phyloP scores from a whole-genome alignment of 805 yeast species.

The Clavispora phyllophila region DNA sequence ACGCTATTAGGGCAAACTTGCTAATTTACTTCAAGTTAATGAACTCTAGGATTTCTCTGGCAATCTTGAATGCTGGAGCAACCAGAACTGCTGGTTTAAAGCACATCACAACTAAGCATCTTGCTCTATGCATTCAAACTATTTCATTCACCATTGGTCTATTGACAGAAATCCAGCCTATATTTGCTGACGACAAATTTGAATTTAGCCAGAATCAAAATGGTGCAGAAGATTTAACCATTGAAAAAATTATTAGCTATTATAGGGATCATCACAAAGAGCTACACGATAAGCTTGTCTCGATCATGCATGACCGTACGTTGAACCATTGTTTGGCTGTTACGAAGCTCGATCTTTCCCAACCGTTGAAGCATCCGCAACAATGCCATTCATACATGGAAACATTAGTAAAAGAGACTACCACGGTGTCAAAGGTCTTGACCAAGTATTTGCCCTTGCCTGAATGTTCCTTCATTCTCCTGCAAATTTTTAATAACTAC shows the following conservation, averaged over 20 bases:
- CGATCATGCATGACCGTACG: slow-evolving; percentile 66
- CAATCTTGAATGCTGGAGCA: slow-evolving; percentile 72
- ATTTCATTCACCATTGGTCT: slow-evolving; percentile 43
- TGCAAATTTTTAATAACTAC: slow-evolving; percentile 53
- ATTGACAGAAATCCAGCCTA: slow-evolving; percentile 24
- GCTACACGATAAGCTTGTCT: slow-evolving; percentile 57
- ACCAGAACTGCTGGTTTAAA: slow-evolving; percentile 67
- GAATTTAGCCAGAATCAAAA: slow-evolving; percentile 1
- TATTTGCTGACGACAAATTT: slow-evolving; percentile 7
- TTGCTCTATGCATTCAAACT: slow-evolving; percentile 65
- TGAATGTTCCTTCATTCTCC: slow-evolving; percentile 42
- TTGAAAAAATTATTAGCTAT: slow-evolving; percentile 27
- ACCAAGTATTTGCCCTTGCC: slow-evolving; percentile 51
- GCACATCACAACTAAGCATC: slow-evolving; percentile 68
- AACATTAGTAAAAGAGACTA: slow-evolving; percentile 58
- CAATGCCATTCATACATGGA: slow-evolving; percentile 63
- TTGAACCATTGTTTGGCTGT: slow-evolving; percentile 46
- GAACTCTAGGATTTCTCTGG: slow-evolving; percentile 51
- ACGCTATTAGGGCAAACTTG: slow-evolving; percentile 40
- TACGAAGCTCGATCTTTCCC: slow-evolving; percentile 46
- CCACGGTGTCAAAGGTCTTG: slow-evolving; percentile 57
- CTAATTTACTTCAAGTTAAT: slow-evolving; percentile 40
- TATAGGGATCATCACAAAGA: slow-evolving; percentile 60
- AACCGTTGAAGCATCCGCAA: slow-evolving; percentile 35
- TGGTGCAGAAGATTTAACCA: slow-evolving; percentile 23